A percentile compares a stretch with the other conserved stretches of the same genome.
Evolutionary conservation across 2,329 filamentous ascomycete species (phyloP).

Genomic region (Alternaria triticina): DNA sequence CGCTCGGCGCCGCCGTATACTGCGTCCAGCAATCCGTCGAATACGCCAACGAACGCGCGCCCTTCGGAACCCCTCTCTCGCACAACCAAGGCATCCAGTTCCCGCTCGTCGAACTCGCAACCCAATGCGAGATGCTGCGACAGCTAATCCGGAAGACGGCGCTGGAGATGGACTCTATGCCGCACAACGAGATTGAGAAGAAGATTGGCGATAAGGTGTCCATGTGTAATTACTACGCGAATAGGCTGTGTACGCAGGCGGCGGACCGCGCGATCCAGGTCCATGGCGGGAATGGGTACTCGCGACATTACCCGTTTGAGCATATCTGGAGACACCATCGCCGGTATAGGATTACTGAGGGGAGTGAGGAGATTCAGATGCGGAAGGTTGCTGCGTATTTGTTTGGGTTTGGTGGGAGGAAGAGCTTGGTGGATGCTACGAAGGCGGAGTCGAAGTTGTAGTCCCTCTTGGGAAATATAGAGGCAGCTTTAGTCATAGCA

Average conservation of each 20-base stretch:
- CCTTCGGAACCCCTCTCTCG: slow-evolving; percentile 64
- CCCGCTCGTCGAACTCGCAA: slow-evolving; percentile 66
- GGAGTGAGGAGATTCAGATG: slow-evolving; percentile 71
- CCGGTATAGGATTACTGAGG: slow-evolving; percentile 68
- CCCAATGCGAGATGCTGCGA: slow-evolving; percentile 67
- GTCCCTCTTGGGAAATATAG: not conserved
- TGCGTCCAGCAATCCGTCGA: slow-evolving; percentile 64
- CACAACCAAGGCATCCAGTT: slow-evolving; percentile 70
- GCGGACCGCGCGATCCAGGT: slow-evolving; percentile 69
- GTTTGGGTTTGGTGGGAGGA: slow-evolving; percentile 60
- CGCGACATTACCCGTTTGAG: slow-evolving; percentile 65
- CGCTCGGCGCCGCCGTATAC: slow-evolving; percentile 64
- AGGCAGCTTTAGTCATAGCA: not conserved
- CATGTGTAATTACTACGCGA: slow-evolving; percentile 72
- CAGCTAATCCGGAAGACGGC: slow-evolving; percentile 68
- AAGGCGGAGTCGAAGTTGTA: slow-evolving; percentile 42
- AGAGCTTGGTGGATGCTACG: slow-evolving; percentile 46
- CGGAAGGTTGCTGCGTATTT: slow-evolving; percentile 67
- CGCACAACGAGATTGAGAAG: slow-evolving; percentile 62
- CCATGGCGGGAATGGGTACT: slow-evolving; percentile 66
- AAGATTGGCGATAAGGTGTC: slow-evolving; percentile 66
- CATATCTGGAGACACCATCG: slow-evolving; percentile 71
- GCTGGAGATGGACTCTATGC: slow-evolving; percentile 65
- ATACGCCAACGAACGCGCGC: slow-evolving; percentile 61
- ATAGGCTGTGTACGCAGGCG: slow-evolving; percentile 65